Evolutionary conservation across 176 grass and related monocot species (phyloP), one percentile per base, ranked within the genome.

Genomic region (Areca catechu): DNA sequence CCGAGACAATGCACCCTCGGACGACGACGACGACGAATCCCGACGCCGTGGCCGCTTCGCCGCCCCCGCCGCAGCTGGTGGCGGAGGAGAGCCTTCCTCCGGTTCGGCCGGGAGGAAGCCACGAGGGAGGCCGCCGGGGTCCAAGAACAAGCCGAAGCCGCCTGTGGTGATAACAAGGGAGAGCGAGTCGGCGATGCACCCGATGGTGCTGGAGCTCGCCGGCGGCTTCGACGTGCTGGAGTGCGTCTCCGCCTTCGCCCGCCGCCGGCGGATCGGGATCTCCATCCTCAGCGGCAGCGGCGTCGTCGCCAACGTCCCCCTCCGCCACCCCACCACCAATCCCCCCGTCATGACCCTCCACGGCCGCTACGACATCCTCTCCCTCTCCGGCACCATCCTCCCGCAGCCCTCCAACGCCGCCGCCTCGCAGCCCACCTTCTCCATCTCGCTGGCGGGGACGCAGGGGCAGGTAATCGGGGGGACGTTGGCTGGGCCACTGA

Each of bases 401-500:
- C 67, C 62, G 0, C 25, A 66, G 15, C 51, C 63, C 0, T 2
- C 62, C 47, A 6, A 22, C 3, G 1, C 19, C 47, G 15, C 47
- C 3, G 1, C 19, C 54, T 52, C 59, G 3, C 47, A 66, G 1
- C 56, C 71, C 2, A 43, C 10, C 22, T 90, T 97, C 70, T 53
- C 93, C 0, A 68, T 98, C 49, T 79, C 88, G 7, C 61, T 98
- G 0, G 75, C 78, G 0, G 78, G 78, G 3, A 58, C 62, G 0
- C 83, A 76, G 0, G 93, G 93, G 28, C 87, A 98, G 66, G 93
- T 98, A 23, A 83, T 98, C 48, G 93, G 93, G 0, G 93, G 93
- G 5, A 85, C 72, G 34, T 48, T 98, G n/a, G 83, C 76, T 0
- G 93, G 87, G 5, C 74, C 69, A 21, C 69, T 98, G 78, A 85